Evolutionary conservation across 768 basidiomycete species (phyloP).

Genomic region (Psilocybe cubensis): DNA sequence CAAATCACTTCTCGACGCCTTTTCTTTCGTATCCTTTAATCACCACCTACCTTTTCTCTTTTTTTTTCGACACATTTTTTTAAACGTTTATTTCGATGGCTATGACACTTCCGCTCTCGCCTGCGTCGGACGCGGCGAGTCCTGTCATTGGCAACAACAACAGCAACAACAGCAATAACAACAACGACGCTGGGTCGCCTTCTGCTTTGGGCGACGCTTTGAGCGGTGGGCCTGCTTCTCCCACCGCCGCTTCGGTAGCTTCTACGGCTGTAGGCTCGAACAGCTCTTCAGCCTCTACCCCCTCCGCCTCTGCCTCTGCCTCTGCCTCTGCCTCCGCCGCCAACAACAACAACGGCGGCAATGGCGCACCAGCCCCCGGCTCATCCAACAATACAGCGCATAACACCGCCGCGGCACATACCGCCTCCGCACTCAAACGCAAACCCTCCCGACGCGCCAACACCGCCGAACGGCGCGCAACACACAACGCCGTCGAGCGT

Average conservation of each 20-base stretch:
- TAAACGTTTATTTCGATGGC: constrained; percentile 30
- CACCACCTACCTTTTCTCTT: constrained; percentile 13
- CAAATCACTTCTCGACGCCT: no score
- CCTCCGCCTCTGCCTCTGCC: constrained; percentile 15
- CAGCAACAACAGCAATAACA: constrained; percentile 15
- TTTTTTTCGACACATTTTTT: constrained; percentile 13
- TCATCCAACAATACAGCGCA: constrained; percentile 19
- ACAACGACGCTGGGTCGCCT: constrained; percentile 15
- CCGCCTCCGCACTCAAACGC: constrained; percentile 57
- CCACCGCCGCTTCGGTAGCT: constrained; percentile 20
- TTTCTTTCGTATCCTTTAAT: no score
- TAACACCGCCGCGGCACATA: constrained; percentile 20
- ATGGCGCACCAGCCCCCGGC: constrained; percentile 15
- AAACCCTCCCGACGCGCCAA: constrained; percentile 91
- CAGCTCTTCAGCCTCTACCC: constrained; percentile 1
- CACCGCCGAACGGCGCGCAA: constrained; percentile 94
- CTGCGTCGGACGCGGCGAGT: constrained; percentile 37
- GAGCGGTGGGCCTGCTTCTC: constrained; percentile 5
- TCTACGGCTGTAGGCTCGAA: constrained; percentile 16
- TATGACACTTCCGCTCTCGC: constrained; percentile 39
- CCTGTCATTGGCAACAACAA: constrained; percentile 48
- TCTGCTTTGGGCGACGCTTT: no score
- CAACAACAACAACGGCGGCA: neutral
- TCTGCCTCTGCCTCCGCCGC: constrained; percentile 30
- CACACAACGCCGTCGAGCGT: constrained; percentile 97